These are phyloP conservation scores for Penicillium verhagenii DNA, from an alignment of 495 filamentous ascomycete species.

Conservation along the genomic window DNA sequence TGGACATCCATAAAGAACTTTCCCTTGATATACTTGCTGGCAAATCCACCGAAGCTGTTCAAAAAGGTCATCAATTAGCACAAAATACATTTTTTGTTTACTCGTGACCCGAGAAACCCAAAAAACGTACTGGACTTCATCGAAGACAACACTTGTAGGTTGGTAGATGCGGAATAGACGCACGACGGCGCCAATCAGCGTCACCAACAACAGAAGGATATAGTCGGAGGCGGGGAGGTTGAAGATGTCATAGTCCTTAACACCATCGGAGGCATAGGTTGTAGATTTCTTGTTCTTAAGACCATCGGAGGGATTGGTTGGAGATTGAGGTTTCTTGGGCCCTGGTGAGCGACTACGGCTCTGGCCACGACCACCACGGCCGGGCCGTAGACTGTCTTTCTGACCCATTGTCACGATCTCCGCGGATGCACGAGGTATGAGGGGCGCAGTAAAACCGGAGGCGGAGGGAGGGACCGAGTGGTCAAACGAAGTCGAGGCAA, in stretches of 20 bases:
- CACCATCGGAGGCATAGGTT: slow-evolving; percentile 53
- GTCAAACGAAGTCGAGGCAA: background rate
- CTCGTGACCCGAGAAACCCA: background rate
- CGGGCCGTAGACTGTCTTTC: slow-evolving; percentile 41
- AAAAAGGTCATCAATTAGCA: background rate
- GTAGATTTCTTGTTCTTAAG: slow-evolving; percentile 38
- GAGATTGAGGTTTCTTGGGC: slow-evolving; percentile 33
- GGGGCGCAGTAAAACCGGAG: slow-evolving; percentile 1
- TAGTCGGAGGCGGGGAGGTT: slow-evolving; percentile 76
- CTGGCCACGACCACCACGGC: too few species aligned
- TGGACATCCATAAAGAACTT: slow-evolving; percentile 99
- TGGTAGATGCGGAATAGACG: slow-evolving; percentile 95
- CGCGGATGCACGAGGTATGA: slow-evolving; percentile 11
- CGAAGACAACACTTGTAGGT: slow-evolving; percentile 94
- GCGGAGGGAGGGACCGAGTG: background rate
- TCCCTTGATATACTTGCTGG: slow-evolving; percentile 98
- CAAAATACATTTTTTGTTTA: slow-evolving; percentile 3
- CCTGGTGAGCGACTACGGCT: slow-evolving; percentile 42
- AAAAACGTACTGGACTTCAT: slow-evolving; percentile 89
- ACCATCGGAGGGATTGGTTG: slow-evolving; percentile 52
- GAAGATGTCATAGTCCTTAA: slow-evolving; percentile 53
- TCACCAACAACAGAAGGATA: slow-evolving; percentile 68
- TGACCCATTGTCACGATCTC: slow-evolving; percentile 30
- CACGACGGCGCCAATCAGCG: slow-evolving; percentile 72
- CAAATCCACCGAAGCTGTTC: slow-evolving; percentile 90